Evolutionary conservation across 1,284 basidiomycete genomes (phyloP).

Genomic region (Boletus semigastroideus): DNA sequence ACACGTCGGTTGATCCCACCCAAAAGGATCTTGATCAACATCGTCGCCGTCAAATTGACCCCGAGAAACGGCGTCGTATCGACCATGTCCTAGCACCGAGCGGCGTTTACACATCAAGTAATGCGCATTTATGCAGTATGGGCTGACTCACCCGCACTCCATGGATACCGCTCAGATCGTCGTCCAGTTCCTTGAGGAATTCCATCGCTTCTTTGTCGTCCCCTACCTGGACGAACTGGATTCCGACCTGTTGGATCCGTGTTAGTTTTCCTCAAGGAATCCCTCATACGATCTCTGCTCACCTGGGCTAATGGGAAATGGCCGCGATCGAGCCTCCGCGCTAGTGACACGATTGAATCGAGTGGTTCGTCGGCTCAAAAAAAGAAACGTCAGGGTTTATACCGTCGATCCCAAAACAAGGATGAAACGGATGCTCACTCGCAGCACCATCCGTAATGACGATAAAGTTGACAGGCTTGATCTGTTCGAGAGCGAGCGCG

Average conservation of each 20-base stretch:
- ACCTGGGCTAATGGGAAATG: constrained; percentile 57
- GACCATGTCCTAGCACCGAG: constrained; percentile 49
- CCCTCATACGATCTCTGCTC: background rate
- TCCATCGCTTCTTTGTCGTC: constrained; percentile 41
- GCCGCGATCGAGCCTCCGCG: constrained; percentile 46
- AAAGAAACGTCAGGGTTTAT: background rate
- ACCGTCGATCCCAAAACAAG: background rate
- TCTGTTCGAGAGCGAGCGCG: constrained; percentile 27
- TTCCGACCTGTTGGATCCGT: constrained; percentile 40
- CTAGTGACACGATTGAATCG: constrained; percentile 47
- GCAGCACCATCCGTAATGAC: constrained; percentile 63
- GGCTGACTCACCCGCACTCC: constrained; percentile 35
- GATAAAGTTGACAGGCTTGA: constrained; percentile 61
- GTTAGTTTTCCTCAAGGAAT: constrained; percentile 4
- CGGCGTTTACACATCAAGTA: constrained; percentile 1
- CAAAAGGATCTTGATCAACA: constrained; percentile 53
- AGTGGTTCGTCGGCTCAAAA: constrained; percentile 49
- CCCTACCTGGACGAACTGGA: constrained; percentile 66
- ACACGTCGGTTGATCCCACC: constrained; percentile 59
- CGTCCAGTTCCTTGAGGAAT: constrained; percentile 49
- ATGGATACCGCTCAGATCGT: constrained; percentile 39
- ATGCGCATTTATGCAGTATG: background rate
- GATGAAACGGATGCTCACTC: constrained; percentile 37
- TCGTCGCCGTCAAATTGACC: constrained; percentile 39
- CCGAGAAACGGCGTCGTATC: constrained; percentile 56